Base-by-base conservation (phyloP, 805 yeast genomes). In the Metschnikowia santaceciliae region DNA sequence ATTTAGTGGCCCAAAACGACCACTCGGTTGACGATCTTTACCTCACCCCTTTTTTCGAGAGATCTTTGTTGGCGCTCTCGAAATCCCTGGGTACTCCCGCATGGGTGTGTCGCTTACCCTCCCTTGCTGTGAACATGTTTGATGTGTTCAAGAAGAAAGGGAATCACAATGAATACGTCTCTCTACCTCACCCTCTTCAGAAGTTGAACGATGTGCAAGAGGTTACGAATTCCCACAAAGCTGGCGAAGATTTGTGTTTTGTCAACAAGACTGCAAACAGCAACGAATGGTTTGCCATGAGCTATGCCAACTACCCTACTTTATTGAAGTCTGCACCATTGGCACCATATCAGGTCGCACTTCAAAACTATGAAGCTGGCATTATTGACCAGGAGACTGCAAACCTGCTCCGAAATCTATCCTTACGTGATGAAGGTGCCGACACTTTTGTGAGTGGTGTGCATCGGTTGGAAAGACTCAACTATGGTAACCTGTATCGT, bases 1-100 rank as follows among this genome's bases (percentile, higher is more conserved):
- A 81, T 57, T 68, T 81, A 45, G 68, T 76, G 59, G 50, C 57
- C 49, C 82, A 82, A 56, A 70, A 70, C 44, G 72, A 75, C 20
- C 70, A 70, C 47, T 82, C 95, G 3, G 64, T 76, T 15, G 98
- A 91, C 66, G 83, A 84, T 34, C 70, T 90, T 2, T 87, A 86
- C 57, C 82, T 92, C 54, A 84, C 92, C 5, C 96, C 97, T 1
- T 83, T 89, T 62, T 88, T 86, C 61, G 96, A 90, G 64, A 82
- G 79, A 50, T 81, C 96, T 0, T 66, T 92, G 14, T 66, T 91
- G 49, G 97, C 95, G 0, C 78, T 88, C 40, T 88, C 88, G 62
- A 71, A 81, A 13, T 76, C 79, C 47, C 70, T 80, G n/a, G 86
- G 85, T 42, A 79, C 83, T 2, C 90, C 91, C 0, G 77, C 81